A percentile compares a stretch with the other conserved stretches of the same genome.
phyloP scores from a whole-genome alignment of 495 filamentous ascomycete species.

The Neurospora sp. region DNA sequence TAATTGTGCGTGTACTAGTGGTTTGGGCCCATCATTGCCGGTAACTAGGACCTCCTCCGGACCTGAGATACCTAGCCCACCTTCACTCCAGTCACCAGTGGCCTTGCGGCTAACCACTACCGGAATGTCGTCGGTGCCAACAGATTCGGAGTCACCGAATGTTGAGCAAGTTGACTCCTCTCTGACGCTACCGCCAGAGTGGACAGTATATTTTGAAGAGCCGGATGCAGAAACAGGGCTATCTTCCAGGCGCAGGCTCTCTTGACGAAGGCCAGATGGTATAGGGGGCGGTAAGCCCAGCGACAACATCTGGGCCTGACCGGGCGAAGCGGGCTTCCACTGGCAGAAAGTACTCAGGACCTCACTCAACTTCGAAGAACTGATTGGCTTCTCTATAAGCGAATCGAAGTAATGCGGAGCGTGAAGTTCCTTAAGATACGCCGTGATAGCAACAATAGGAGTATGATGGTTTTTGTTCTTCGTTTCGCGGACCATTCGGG shows the following conservation, averaged over 20 bases:
- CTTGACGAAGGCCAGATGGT: constrained; percentile 53
- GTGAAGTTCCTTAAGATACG: constrained; percentile 90
- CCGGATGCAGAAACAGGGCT: constrained; percentile 80
- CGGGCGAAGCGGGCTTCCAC: constrained; percentile 71
- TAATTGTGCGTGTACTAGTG: constrained; percentile 38
- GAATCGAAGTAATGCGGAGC: constrained; percentile 91
- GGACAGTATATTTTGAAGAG: constrained; percentile 62
- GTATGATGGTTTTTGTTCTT: constrained; percentile 91
- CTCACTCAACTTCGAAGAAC: constrained; percentile 75
- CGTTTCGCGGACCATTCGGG: constrained; percentile 92
- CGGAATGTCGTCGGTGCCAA: constrained; percentile 67
- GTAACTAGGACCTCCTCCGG: constrained; percentile 31
- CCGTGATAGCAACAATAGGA: constrained; percentile 93
- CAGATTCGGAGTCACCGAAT: constrained; percentile 75
- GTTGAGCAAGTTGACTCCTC: constrained; percentile 83
- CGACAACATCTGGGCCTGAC: constrained; percentile 31
- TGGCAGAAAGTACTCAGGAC: constrained; percentile 76
- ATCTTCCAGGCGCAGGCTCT: constrained; percentile 54
- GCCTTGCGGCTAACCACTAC: constrained; percentile 61
- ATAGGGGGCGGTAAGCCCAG: constrained; percentile 42
- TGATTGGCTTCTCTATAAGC: constrained; percentile 92
- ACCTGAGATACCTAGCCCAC: constrained; percentile 60
- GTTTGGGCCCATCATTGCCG: constrained; percentile 20
- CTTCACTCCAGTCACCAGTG: constrained; percentile 62
- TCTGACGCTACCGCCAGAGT: constrained; percentile 62